Base-by-base conservation (phyloP, 306 rosid genomes). In the Chamaecrista fasciculata region DNA sequence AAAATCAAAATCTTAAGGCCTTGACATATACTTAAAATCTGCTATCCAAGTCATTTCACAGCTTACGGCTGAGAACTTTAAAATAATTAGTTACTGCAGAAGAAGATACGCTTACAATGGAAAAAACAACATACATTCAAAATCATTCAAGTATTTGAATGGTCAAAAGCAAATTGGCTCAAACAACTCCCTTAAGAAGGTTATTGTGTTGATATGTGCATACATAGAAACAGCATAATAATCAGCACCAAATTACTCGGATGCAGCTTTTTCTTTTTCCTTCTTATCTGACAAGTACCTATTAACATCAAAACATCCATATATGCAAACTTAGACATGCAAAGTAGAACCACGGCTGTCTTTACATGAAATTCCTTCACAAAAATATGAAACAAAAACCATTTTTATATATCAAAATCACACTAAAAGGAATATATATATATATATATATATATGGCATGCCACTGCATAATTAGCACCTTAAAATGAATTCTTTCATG, bases 251-350 rank as follows among this genome's bases (percentile, higher is more conserved):
- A 23, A 15, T 64, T 51, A 81, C 80, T 81, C 2, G 16, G 86
- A 23, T 37, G 80, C 76, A 66, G 75, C 72, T 81, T 78, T n/a
- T n/a, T n/a, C n/a, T n/a, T n/a, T 50, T 2, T 65, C 71, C 72
- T 76, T 62, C 81, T 73, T 74, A 24, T 49, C 78, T 0, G 80
- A 59, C 49, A 81, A 74, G 62, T 26, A 62, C 75, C 86, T 81
- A n/a, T 40, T 21, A 26, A 65, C 40, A 29, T 2, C 39, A 37
- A 72, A 60, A 69, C 50, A 39, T 36, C 72, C 61, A 63, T 12
- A 52, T 15, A 72, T 40, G 40, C 67, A 64, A 20, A 59, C 63
- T 37, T 59, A 9, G 8, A 58, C 52, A 44, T 34, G 55, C 4
- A 55, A 62, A 48, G 11, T 19, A 62, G 7, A 81, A 19, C 5